These are phyloP conservation scores for Macrolepiota dolichaula DNA, from an alignment of 768 basidiomycete species.

Conservation along the genomic window DNA sequence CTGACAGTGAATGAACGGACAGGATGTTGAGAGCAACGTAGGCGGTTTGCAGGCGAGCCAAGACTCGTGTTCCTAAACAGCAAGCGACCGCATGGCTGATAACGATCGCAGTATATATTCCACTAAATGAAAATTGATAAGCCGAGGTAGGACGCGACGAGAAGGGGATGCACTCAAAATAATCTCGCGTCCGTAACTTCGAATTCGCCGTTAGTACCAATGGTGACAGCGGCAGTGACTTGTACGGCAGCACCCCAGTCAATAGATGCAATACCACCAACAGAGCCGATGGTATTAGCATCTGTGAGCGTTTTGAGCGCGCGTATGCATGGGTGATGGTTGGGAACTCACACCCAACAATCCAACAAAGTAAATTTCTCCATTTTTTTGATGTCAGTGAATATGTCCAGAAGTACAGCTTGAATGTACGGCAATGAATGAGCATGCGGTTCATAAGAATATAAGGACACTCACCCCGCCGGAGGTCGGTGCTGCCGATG, in stretches of 20 bases:
- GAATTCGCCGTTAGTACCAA: constrained; percentile 44
- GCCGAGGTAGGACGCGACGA: not conserved
- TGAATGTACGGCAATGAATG: constrained; percentile 3
- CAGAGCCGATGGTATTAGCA: constrained; percentile 48
- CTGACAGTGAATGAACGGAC: constrained; percentile 32
- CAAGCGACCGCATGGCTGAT: constrained; percentile 62
- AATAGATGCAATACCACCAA: constrained; percentile 51
- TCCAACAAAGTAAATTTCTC: constrained; percentile 48
- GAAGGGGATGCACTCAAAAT: constrained; percentile 31
- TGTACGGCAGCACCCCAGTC: constrained; percentile 68
- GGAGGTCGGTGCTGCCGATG: constrained; percentile 69
- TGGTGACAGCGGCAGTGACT: constrained; percentile 61
- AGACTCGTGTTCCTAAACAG: constrained; percentile 58
- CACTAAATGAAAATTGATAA: constrained; percentile 34
- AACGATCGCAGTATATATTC: constrained; percentile 60
- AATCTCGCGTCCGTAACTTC: constrained; percentile 39
- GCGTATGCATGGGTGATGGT: not conserved
- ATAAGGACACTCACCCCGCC: constrained; percentile 45
- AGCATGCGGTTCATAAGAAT: not conserved
- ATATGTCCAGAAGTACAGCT: constrained; percentile 56
- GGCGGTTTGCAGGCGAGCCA: constrained; percentile 68
- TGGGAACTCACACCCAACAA: constrained; percentile 43
- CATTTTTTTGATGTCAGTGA: constrained; percentile 37
- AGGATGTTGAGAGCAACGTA: constrained; percentile 67
- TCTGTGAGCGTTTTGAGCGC: constrained; percentile 23